Percentiles rank a stretch among this genome's conserved stretches.
Conservation (phyloP, 169 alveolate genomes). For the Plasmodium cynomolgi region DNA sequence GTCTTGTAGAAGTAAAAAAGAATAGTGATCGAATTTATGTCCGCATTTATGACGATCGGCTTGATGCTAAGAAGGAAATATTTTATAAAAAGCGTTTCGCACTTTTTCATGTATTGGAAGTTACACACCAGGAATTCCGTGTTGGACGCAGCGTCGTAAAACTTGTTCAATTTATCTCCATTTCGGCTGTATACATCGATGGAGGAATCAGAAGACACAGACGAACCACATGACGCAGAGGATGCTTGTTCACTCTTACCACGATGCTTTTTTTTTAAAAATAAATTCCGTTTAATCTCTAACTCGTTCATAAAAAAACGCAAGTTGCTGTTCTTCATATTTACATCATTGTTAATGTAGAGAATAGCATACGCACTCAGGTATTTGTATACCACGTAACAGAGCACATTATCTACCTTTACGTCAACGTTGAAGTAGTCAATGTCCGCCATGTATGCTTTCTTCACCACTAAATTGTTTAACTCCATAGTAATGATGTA, state of each 20-base stretch:
- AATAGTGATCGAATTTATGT: slow-evolving; percentile 37
- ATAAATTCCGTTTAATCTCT: slow-evolving; percentile 28
- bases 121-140: slow-evolving; percentile 27
- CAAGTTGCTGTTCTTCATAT: slow-evolving; percentile 28
- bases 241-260: background rate
- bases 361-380: slow-evolving; percentile 35
- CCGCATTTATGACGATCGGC: slow-evolving; percentile 62
- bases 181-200: background rate
- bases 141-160: background rate
- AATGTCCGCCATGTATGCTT: slow-evolving; percentile 38
- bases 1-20: slow-evolving; percentile 63
- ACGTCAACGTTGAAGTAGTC: slow-evolving; percentile 43
- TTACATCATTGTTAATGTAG: slow-evolving; percentile 22
- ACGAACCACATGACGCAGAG: background rate
- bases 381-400: slow-evolving; percentile 38
- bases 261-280: slow-evolving; percentile 12
- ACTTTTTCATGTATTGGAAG: slow-evolving; percentile 46
- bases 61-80: slow-evolving; percentile 49
- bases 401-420: slow-evolving; percentile 12
- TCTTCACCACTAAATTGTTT: slow-evolving; percentile 8
- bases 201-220: background rate
- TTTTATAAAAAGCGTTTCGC: slow-evolving; percentile 48
- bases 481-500: slow-evolving; percentile 37
- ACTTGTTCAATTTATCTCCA: background rate
- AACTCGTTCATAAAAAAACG: slow-evolving; percentile 25